Percentiles rank a stretch among this genome's conserved stretches.
Conservation (phyloP, 371 early-diverging fungal species). For the Dinochytrium kinnereticum region DNA sequence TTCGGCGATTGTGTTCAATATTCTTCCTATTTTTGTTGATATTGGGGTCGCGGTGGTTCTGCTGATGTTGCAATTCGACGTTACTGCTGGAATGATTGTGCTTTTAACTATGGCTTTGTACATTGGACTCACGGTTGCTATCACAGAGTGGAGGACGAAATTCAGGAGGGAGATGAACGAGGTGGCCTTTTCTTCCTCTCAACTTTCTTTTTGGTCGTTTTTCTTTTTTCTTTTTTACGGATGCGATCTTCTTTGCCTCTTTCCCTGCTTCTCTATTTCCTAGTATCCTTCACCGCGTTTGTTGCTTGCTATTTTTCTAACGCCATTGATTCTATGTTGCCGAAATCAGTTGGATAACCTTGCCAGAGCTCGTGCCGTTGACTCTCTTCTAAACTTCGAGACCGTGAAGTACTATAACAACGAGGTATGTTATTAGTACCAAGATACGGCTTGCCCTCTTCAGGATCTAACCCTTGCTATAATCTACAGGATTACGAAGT, state of each 20-base stretch:
- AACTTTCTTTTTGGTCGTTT: no score
- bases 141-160: slow-evolving; percentile 92
- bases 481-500: slow-evolving; percentile 75
- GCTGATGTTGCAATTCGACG: slow-evolving; percentile 74
- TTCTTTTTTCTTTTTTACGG: background rate
- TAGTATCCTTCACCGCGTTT: no score
- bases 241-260: background rate
- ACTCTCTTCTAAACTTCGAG: slow-evolving; percentile 93
- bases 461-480: background rate
- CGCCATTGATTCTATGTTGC: no score
- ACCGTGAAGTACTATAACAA: slow-evolving; percentile 80
- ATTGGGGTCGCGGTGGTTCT: slow-evolving; percentile 78
- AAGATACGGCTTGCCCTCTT: background rate
- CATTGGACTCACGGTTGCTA: slow-evolving; percentile 76
- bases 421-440: slow-evolving; percentile 30
- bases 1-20: slow-evolving; percentile 82
- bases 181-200: no score
- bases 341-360: slow-evolving; percentile 44
- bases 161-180: slow-evolving; percentile 70
- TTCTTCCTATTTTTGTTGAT: slow-evolving; percentile 86
- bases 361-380: slow-evolving; percentile 68
- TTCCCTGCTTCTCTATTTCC: no score
- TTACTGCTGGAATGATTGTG: slow-evolving; percentile 81
- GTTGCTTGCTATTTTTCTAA: no score
- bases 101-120: slow-evolving; percentile 87